phyloP scores from a whole-genome alignment of 345 rosid genomes.

The Acer campestre region DNA sequence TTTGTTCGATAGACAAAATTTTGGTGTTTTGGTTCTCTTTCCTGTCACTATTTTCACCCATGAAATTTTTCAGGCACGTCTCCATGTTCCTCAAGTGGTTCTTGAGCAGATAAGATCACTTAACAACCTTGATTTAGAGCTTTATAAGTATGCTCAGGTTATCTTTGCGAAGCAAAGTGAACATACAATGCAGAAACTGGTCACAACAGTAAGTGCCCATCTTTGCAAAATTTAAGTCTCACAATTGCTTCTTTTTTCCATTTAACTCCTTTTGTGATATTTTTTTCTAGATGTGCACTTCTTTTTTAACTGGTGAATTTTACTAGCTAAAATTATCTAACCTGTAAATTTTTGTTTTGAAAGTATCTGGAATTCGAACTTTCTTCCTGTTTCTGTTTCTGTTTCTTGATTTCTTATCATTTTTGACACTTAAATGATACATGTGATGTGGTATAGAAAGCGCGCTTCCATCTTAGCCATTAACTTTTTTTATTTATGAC shows the following conservation, averaged over 20 bases:
- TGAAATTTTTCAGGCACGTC: slow-evolving; percentile 62
- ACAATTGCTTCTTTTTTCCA: neutral
- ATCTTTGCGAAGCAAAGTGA: slow-evolving; percentile 68
- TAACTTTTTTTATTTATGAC: neutral
- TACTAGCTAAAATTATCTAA: too few relatives aligned
- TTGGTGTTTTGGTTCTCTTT: neutral
- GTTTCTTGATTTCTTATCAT: too few relatives aligned
- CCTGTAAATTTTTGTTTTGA: too few relatives aligned
- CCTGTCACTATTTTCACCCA: slow-evolving; percentile 3
- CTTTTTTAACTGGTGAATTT: neutral
- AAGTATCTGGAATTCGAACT: too few relatives aligned
- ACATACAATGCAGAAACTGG: slow-evolving; percentile 27
- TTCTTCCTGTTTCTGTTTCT: too few relatives aligned
- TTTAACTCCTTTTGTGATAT: neutral
- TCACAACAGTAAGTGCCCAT: slow-evolving; percentile 32
- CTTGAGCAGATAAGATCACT: slow-evolving; percentile 67
- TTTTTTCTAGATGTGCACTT: neutral
- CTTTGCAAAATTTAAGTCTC: neutral
- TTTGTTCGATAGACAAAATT: neutral
- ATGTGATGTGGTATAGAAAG: neutral
- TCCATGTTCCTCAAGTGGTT: slow-evolving; percentile 49
- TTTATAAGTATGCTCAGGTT: slow-evolving; percentile 72
- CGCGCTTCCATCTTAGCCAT: neutral
- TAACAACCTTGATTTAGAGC: slow-evolving; percentile 82
- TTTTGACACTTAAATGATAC: too few relatives aligned